Conservation (phyloP, 306 rosid species). For the Erythrophleum fordii region DNA sequence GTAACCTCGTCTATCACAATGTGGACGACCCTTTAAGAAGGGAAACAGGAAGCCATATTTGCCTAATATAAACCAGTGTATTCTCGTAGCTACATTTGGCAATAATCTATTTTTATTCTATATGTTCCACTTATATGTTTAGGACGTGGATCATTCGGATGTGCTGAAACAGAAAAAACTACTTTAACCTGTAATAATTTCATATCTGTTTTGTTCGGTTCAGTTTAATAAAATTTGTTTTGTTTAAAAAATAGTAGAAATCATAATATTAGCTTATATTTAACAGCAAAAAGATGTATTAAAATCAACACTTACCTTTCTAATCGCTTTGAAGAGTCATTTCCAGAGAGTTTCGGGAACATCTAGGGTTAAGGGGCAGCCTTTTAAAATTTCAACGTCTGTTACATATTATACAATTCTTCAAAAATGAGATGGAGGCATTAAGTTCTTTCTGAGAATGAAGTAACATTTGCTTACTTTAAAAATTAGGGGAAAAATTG, state of each 20-base stretch:
- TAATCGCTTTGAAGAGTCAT: not conserved
- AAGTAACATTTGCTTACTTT: not conserved
- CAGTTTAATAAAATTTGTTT: not conserved
- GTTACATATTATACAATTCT: not conserved
- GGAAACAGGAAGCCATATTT: not conserved
- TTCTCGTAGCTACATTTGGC: not conserved
- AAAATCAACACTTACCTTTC: not conserved
- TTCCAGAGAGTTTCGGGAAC: not conserved
- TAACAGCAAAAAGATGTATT: not conserved
- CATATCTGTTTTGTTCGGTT: no score
- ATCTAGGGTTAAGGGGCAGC: not conserved
- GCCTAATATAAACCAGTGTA: not conserved
- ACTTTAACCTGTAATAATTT: no score
- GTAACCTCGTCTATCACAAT: not conserved
- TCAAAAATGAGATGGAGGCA: not conserved
- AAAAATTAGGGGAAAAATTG: not conserved
- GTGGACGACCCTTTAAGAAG: conserved; percentile 24
- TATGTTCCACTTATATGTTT: not conserved
- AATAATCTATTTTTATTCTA: not conserved
- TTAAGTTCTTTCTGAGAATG: not conserved
- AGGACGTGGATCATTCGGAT: not conserved
- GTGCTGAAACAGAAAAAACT: no score
- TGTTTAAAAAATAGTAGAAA: not conserved
- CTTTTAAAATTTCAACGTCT: not conserved
- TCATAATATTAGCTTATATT: no score